These are phyloP conservation scores for Rhizodiscina lignyota DNA, from an alignment of 495 filamentous ascomycete genomes.

Conservation along the genomic window DNA sequence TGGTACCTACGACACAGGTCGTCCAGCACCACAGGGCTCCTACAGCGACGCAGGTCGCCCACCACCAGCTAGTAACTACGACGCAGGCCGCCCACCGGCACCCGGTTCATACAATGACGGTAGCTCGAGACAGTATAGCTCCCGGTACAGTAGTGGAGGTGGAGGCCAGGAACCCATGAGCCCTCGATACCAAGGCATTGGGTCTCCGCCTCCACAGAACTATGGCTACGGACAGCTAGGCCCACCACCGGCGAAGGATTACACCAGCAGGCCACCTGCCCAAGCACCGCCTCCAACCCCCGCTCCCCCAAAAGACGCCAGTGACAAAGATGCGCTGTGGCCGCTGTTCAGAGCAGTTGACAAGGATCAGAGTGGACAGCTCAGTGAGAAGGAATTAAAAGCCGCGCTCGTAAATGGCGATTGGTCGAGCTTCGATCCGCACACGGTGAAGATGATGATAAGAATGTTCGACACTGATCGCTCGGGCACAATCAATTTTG, in stretches of 20 bases:
- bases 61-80: background rate
- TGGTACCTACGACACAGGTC: background rate
- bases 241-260: constrained; percentile 27
- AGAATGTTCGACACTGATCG: constrained; percentile 91
- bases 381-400: constrained; percentile 77
- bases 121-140: no score
- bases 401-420: constrained; percentile 93
- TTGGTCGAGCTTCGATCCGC: constrained; percentile 84
- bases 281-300: constrained; percentile 51
- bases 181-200: constrained; percentile 21
- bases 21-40: background rate
- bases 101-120: constrained; percentile 5
- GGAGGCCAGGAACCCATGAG: constrained; percentile 19
- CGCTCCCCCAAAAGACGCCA: constrained; percentile 44
- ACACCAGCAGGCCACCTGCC: constrained; percentile 33
- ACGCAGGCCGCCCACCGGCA: constrained; percentile 6
- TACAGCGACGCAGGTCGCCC: background rate
- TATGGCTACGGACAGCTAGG: constrained; percentile 38
- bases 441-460: constrained; percentile 97
- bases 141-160: no score
- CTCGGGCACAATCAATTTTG: constrained; percentile 75
- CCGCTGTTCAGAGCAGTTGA: constrained; percentile 87
- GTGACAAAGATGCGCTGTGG: constrained; percentile 49
- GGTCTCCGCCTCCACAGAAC: constrained; percentile 39
- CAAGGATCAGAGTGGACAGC: constrained; percentile 60